These are phyloP conservation scores for Microthlaspi erraticum DNA, from an alignment of 345 rosid genomes.

Conservation along the genomic window DNA sequence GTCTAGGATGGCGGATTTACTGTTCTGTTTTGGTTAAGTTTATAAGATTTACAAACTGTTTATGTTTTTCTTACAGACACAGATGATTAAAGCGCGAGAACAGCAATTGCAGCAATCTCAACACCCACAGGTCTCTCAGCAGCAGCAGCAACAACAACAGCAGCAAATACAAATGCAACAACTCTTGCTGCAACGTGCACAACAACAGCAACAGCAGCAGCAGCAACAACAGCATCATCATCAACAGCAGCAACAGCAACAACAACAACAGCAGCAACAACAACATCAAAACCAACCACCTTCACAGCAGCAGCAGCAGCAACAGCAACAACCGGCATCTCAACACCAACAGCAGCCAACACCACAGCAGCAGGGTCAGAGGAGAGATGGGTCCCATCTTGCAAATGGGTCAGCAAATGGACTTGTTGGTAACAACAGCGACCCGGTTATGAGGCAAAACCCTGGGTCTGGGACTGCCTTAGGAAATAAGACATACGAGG, in stretches of 20 bases:
- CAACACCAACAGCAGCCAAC: conserved; percentile 65
- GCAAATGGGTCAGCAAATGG: conserved; percentile 82
- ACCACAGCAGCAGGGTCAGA: conserved; percentile 69
- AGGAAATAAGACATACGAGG: conserved; percentile 91
- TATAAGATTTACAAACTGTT: not conserved
- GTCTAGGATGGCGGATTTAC: not conserved
- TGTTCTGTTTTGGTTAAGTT: conserved; percentile 7
- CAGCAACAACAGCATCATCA: conserved; percentile 57
- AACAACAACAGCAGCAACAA: conserved; percentile 48
- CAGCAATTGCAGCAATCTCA: conserved; percentile 62
- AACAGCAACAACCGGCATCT: conserved; percentile 49
- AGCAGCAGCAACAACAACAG: conserved; percentile 65
- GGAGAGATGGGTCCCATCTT: conserved; percentile 81
- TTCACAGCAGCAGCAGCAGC: conserved; percentile 58
- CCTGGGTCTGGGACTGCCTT: conserved; percentile 81
- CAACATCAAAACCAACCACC: conserved; percentile 57
- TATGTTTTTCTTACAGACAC: conserved; percentile 53
- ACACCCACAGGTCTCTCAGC: conserved; percentile 64
- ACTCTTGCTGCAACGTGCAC: conserved; percentile 46
- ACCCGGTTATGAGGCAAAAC: conserved; percentile 77
- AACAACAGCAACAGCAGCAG: conserved; percentile 45
- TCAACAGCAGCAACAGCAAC: conserved; percentile 47
- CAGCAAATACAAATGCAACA: conserved; percentile 54
- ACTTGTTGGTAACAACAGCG: conserved; percentile 69
- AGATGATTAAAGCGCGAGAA: conserved; percentile 71